Evolutionary conservation across 192 early-diverging fungal species (phyloP).

Genomic region (Umbelopsis sp.): DNA sequence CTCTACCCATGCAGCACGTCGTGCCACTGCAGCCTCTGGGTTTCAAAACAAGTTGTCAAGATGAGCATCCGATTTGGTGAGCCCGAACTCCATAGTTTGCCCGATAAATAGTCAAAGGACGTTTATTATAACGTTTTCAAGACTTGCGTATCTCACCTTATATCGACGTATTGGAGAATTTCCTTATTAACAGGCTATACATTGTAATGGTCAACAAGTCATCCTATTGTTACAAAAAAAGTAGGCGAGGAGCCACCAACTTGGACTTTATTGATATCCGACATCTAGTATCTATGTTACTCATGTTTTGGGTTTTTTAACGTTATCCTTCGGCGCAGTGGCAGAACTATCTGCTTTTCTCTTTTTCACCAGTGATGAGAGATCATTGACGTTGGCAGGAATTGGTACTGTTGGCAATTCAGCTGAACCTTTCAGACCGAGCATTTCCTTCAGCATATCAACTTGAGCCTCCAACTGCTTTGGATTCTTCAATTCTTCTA

Average conservation of each 20-base stretch:
- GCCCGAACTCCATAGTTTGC: neutral
- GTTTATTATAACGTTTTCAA: too few relatives aligned
- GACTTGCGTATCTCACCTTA: too few relatives aligned
- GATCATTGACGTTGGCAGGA: slow-evolving; percentile 45
- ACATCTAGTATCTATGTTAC: neutral
- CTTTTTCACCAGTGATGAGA: slow-evolving; percentile 50
- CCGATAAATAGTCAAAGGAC: too few relatives aligned
- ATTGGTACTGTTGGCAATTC: neutral
- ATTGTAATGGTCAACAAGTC: too few relatives aligned
- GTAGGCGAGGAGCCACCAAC: too few relatives aligned
- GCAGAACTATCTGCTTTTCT: slow-evolving; percentile 23
- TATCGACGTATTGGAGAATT: too few relatives aligned
- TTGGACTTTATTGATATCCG: neutral
- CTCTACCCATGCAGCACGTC: neutral
- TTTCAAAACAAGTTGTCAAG: neutral
- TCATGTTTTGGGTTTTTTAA: neutral
- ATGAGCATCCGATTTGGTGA: neutral
- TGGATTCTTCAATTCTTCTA: slow-evolving; percentile 25
- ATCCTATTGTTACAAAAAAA: too few relatives aligned
- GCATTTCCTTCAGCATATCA: neutral
- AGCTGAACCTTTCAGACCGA: slow-evolving; percentile 11
- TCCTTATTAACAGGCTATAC: too few relatives aligned
- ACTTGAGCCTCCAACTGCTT: neutral
- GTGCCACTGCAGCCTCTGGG: neutral
- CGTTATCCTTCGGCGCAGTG: neutral